Base-by-base conservation (phyloP, 352 stramenopile genomes). In the Saprolegnia diclina region DNA sequence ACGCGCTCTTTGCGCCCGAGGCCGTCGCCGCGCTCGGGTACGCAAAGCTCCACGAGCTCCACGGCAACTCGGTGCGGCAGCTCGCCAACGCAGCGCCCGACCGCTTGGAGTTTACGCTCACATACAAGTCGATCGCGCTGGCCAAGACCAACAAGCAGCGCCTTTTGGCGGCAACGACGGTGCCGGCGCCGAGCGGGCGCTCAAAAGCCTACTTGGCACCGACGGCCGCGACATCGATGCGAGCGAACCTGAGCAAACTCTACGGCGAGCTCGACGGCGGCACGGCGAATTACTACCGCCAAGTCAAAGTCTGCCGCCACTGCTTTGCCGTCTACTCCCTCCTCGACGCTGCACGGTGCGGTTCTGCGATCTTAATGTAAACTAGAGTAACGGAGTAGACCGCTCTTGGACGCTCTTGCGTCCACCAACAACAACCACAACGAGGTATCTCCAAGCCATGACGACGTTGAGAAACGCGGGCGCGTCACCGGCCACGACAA, bases 301-400 rank as follows among this genome's bases (percentile, higher is more conserved):
- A 93, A 52, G 83, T 96, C 29, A 76, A 82, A 18, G 90, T 98
- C 11, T 97, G 91, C 63, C 35, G 37, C 18, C 76, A 88, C 62
- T 98, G 91, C 77, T 93, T 86, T 67, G 79, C 81, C 71, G 80
- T 97, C 29, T 97, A 98, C 78, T 73, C 77, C 29, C 72, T 95
- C 46, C 74, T 98, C 21, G 88, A 95, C 67, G 76, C 83, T 24
- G 82, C 86, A 1, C 37, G 42, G 42, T 48, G 18, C 37, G 42
- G 7, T 10, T 1, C 18, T 7, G 3, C 4, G 42, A 14, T 3
- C 42, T 3, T n/a, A 48, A 3, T 48, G 42, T 14, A 3, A n/a
- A n/a, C n/a, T n/a, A 48, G 42, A 14, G 3, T 48, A 3, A 48
- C 42, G 42, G 11, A 3, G 42, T 48, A 48, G 42, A 48, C 42